Evolutionary conservation across 306 rosid species (phyloP).

Genomic region (Urtica urens): DNA sequence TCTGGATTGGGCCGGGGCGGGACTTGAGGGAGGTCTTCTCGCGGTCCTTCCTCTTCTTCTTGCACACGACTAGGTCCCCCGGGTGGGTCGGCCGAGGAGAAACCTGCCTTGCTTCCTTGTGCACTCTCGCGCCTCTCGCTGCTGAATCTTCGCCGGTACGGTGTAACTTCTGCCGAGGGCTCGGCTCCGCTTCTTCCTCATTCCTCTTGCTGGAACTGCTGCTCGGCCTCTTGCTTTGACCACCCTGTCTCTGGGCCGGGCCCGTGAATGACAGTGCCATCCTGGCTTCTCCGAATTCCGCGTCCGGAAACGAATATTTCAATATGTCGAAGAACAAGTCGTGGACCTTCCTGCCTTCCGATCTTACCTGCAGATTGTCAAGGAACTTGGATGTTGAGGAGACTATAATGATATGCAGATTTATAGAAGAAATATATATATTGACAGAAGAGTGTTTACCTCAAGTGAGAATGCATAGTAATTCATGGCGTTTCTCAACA

Average conservation of each 20-base stretch:
- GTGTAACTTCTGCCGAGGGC: slow-evolving; percentile 36
- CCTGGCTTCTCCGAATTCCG: slow-evolving; percentile 69
- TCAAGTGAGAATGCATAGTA: slow-evolving; percentile 64
- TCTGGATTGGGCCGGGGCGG: slow-evolving; percentile 50
- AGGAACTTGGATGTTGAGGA: not conserved
- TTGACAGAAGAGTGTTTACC: slow-evolving; percentile 27
- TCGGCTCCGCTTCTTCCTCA: slow-evolving; percentile 44
- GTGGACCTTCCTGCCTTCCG: slow-evolving; percentile 84
- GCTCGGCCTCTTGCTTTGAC: slow-evolving; percentile 43
- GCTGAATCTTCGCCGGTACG: slow-evolving; percentile 42
- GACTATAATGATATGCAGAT: not conserved
- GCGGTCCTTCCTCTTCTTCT: slow-evolving; percentile 85
- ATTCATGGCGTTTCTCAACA: slow-evolving; percentile 83
- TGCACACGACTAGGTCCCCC: slow-evolving; percentile 88
- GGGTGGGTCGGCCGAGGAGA: slow-evolving; percentile 65
- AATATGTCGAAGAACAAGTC: slow-evolving; percentile 77
- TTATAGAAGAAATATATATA: slow-evolving; percentile 2
- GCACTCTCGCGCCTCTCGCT: slow-evolving; percentile 43
- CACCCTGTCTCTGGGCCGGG: slow-evolving; percentile 24
- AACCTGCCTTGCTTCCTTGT: slow-evolving; percentile 59
- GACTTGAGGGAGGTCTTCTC: slow-evolving; percentile 52
- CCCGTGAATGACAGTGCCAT: slow-evolving; percentile 50
- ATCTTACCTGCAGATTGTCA: slow-evolving; percentile 44
- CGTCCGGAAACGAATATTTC: slow-evolving; percentile 70
- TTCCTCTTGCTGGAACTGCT: slow-evolving; percentile 57